Conservation (phyloP, 1,139 yeast genomes). For the Hansenula anomala region DNA sequence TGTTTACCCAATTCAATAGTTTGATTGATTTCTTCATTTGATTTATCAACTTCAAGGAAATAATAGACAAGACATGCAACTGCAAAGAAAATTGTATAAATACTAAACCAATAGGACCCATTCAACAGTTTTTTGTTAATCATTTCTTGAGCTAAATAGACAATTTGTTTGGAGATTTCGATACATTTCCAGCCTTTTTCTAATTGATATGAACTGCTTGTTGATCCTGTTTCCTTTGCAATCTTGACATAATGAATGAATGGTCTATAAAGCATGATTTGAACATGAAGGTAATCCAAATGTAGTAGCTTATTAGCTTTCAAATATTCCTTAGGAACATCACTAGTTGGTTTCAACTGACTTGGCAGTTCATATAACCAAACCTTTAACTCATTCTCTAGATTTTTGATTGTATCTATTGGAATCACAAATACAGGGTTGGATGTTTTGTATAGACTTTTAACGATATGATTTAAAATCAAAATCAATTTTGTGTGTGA, state of each 20-base stretch:
- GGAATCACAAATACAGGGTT: slow-evolving; percentile 15
- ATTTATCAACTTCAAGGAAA: slow-evolving; percentile 59
- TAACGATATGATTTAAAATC: slow-evolving; percentile 47
- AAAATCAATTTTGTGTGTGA: slow-evolving; percentile 73
- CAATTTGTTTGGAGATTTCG: slow-evolving; percentile 74
- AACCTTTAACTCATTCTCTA: slow-evolving; percentile 60
- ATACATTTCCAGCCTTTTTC: slow-evolving; percentile 78
- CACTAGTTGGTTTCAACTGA: slow-evolving; percentile 55
- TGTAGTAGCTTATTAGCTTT: slow-evolving; percentile 64
- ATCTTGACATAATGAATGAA: slow-evolving; percentile 51
- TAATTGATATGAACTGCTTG: slow-evolving; percentile 30
- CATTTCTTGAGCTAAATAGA: slow-evolving; percentile 73
- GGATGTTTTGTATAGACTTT: slow-evolving; percentile 39
- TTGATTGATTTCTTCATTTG: slow-evolving; percentile 45
- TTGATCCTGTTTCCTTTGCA: slow-evolving; percentile 20
- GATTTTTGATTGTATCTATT: slow-evolving; percentile 44
- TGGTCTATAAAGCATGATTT: slow-evolving; percentile 66
- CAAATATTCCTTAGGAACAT: slow-evolving; percentile 33
- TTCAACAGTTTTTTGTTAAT: slow-evolving; percentile 61
- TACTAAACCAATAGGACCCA: slow-evolving; percentile 89
- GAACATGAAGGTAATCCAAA: slow-evolving; percentile 62
- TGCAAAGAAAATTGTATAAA: slow-evolving; percentile 81
- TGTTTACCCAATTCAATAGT: slow-evolving; percentile 73
- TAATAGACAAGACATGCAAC: slow-evolving; percentile 79
- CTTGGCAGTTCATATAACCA: slow-evolving; percentile 71